These are phyloP conservation scores for Chaetomiaceae sp. DNA, from an alignment of 2,329 filamentous ascomycete genomes.

Conservation along the genomic window DNA sequence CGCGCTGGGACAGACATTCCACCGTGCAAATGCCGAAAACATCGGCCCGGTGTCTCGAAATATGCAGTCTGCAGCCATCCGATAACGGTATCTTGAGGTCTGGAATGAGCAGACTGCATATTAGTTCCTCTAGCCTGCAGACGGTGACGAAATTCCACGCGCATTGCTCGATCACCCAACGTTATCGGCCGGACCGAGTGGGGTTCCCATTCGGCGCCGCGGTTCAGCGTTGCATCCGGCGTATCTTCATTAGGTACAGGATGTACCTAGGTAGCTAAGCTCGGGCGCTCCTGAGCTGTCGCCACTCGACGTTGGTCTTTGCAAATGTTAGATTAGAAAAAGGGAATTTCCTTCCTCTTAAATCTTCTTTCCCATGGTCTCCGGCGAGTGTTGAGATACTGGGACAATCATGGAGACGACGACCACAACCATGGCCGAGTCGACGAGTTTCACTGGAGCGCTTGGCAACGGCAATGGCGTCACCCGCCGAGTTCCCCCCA, in stretches of 20 bases:
- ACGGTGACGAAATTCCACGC: background rate
- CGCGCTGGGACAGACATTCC: background rate
- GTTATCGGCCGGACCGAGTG: background rate
- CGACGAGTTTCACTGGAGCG: background rate
- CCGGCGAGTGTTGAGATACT: background rate
- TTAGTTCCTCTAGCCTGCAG: background rate
- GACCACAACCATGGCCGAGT: background rate
- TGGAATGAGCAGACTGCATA: no score
- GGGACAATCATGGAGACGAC: background rate
- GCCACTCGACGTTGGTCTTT: background rate
- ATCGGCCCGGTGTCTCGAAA: background rate
- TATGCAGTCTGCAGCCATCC: no score
- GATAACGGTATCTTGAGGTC: no score
- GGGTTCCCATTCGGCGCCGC: background rate
- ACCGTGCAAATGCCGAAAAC: background rate
- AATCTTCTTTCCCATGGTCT: background rate
- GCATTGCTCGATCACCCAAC: no score
- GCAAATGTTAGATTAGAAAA: background rate
- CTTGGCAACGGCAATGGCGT: background rate
- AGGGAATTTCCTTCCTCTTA: no score
- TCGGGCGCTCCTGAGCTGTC: background rate
- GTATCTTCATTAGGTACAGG: background rate
- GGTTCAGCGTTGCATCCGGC: conserved; percentile 1
- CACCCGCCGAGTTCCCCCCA: background rate
- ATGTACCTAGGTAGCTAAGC: background rate